Base-by-base conservation (phyloP, 148 eudicot species). In the Salicornia ramosissima region DNA sequence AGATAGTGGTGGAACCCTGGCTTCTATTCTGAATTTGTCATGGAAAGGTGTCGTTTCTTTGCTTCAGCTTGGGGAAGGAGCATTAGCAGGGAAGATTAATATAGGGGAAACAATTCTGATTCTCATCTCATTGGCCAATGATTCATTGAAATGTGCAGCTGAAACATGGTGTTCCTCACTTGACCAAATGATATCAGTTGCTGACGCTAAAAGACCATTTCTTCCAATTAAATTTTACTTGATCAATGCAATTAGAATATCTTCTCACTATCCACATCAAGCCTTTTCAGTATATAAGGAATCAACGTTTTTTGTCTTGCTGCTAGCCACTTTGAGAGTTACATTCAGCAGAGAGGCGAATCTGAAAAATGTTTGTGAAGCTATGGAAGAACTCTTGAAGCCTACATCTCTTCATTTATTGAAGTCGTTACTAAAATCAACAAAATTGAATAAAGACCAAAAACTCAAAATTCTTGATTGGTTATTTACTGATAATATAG, bases 21-120 rank as follows among this genome's bases (percentile, higher is more conserved):
- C 87, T 18, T 78, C 78, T 21, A 65, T 93, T 67, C 89, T 93
- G 36, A 93, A 90, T 75, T 66, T 79, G 77, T 93, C 98, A 52
- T 93, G 98, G 98, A 93, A 90, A 87, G 92, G 98, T 53, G 98
- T 93, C 71, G 90, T 90, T 56, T 78, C 86, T 15, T 74, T 93
- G 84, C 96, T 93, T 76, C 98, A 93, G 85, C 87, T 93, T 74
- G 89, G 95, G 33, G 85, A 79, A 64, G 90, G 88, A 29, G 67
- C 77, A 72, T 75, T 93, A 65, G 86, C 90, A 25, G 80, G 68
- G 62, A 90, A 81, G 71, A 77, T 93, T 68, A 77, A 93, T 75
- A 75, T 93, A 39, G 79, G 83, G 10, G 84, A 75, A 53, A 80
- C 88, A 68, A 84, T 93, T 49, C 68, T 74, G 71, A 81, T 70